A percentile compares a stretch with the other conserved stretches of the same genome.
phyloP scores from a whole-genome alignment of 2,329 filamentous ascomycete genomes.

The Fusarium sp. region DNA sequence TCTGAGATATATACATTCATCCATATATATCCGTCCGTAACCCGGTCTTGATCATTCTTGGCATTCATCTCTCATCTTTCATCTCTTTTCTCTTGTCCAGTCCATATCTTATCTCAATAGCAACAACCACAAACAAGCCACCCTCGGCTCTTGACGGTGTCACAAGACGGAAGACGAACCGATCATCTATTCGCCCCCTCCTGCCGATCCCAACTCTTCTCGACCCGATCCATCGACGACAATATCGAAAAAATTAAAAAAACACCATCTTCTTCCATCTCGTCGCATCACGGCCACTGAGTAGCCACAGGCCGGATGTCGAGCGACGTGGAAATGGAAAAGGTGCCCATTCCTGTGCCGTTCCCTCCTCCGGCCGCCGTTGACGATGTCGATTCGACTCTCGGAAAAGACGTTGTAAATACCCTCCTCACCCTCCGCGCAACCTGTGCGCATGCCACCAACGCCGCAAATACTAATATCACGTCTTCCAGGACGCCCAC shows the following conservation, averaged over 20 bases:
- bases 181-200: constrained; percentile 6
- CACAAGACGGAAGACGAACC: constrained; percentile 5
- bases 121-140: background rate
- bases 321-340: constrained; percentile 30
- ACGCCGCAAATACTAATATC: constrained; percentile 16
- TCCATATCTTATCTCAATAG: constrained; percentile 7
- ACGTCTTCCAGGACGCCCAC: constrained; percentile 24
- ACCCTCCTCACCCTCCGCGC: background rate
- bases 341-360: constrained; percentile 36
- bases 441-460: background rate
- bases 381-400: constrained; percentile 43
- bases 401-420: constrained; percentile 40
- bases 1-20: constrained; percentile 18
- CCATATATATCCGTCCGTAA: background rate
- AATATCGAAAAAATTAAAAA: background rate
- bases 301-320: constrained; percentile 32
- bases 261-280: constrained; percentile 4
- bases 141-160: background rate
- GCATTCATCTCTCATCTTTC: constrained; percentile 34
- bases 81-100: background rate
- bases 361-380: constrained; percentile 42
- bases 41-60: constrained; percentile 18
- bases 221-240: constrained; percentile 1
- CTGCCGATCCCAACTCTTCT: constrained; percentile 18
- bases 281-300: constrained; percentile 17